Base-by-base conservation (phyloP, 176 grass and related monocot species). In the Zoysia japonica region DNA sequence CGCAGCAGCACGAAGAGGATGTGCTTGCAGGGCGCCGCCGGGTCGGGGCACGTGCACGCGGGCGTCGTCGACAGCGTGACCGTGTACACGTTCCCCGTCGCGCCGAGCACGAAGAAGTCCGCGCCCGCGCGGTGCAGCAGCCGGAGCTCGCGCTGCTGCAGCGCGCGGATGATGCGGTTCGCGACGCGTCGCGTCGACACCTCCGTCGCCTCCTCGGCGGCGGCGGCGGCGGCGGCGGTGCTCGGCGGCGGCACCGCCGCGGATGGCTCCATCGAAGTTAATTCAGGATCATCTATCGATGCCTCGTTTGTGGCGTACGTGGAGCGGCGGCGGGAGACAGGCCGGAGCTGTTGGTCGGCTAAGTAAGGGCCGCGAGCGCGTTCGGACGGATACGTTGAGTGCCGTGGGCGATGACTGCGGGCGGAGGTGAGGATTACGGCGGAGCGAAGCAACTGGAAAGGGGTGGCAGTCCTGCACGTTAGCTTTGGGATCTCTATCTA, bases 1-100 rank as follows among this genome's bases (percentile, higher is more conserved):
- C 96, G 96, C 65, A 99, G 86, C 54, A 99, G 83, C 51, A 99
- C 92, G 78, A 99, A 99, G 38, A 99, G 90, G 84, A 99, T 78
- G 79, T 99, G 96, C 80, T 99, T 95, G 96, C 96, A 95, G 3
- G 96, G 95, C 15, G 47, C 82, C 15, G 83, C 61, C 17, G 84
- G 82, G 86, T 99, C 96, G 0, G 96, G 92, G 81, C 96, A 99
- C 47, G 90, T 91, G 96, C 96, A 99, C 47, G 86, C 75, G 11
- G 96, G 96, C 3, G 67, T 2, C 20, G 83, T 51, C 2, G 84
- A 46, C 17, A 99, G 83, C 78, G 88, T 95, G 49, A 99, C 84
- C 16, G 84, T 86, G 82, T 99, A 99, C 53, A 95, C 96, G 75
- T 99, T 99, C 9, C 96, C 90, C 50, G 96, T 99, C 49, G 78